phyloP scores from a whole-genome alignment of 2,329 filamentous ascomycete genomes.

The Exophiala oligosperma region DNA sequence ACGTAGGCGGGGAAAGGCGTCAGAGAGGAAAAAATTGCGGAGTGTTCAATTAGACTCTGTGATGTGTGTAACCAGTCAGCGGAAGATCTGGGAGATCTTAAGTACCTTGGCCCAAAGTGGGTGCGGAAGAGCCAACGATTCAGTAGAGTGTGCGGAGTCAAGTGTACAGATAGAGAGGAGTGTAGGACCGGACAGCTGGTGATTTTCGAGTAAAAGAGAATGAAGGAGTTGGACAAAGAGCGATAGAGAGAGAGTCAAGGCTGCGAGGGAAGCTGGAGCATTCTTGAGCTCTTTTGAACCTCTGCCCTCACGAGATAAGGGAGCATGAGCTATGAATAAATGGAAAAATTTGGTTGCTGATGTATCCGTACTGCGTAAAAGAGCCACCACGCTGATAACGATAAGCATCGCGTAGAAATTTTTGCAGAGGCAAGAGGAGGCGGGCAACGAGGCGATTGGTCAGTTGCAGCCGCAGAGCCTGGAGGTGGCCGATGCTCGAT shows the following conservation, averaged over 20 bases:
- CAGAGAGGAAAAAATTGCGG: constrained; percentile 11
- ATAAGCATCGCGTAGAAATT: constrained; percentile 13
- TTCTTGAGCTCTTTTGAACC: background rate
- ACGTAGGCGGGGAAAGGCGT: constrained; percentile 4
- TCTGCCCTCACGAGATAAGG: background rate
- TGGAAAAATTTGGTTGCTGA: background rate
- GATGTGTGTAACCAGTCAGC: background rate
- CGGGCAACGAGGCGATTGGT: constrained; percentile 1
- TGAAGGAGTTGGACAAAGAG: background rate
- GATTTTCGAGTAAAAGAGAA: background rate
- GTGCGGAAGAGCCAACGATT: background rate
- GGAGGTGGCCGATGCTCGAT: no score
- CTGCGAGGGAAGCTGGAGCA: background rate
- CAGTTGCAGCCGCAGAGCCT: background rate
- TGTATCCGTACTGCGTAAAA: background rate
- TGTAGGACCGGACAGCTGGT: background rate
- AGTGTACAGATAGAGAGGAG: background rate
- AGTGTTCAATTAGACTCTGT: background rate
- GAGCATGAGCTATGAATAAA: background rate
- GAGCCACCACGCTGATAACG: constrained; percentile 12
- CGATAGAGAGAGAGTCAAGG: background rate
- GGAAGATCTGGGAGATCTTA: background rate
- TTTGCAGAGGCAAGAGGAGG: constrained; percentile 5
- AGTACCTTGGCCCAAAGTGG: background rate
- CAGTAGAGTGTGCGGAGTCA: background rate